Evolutionary conservation across 1,284 basidiomycete genomes (phyloP), one percentile per base, ranked within the genome.

Genomic region (Ustilago lituana): DNA sequence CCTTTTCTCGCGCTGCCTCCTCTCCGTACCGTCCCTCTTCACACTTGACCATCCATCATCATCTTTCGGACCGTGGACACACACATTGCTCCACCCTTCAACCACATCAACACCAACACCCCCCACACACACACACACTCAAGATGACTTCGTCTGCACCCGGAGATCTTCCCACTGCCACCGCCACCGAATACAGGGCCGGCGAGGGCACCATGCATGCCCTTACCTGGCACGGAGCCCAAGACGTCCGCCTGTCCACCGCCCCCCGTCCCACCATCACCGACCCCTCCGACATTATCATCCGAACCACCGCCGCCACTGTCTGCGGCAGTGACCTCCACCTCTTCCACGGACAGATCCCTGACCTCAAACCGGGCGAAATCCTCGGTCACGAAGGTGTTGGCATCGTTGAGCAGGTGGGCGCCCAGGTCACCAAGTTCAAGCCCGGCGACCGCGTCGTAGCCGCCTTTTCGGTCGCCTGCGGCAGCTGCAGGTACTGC

Each of bases 381-480:
- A 90, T 73, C 17, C 53, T 78, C 7, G 77, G 78, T 35, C 76
- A 80, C 61, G 78, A 80, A 36, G 74, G 74, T 32, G 71, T 76
- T 2, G 77, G 78, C 39, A 32, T 75, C 24, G 64, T 80, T 51
- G 60, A 72, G 2, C 61, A 74, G 36, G 75, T 79, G 35, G 78
- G 75, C 37, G 40, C 61, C 3, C 40, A 48, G 12, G 62, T 79
- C 11, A 65, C 51, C 40, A 51, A 56, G n/a, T 44, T 76, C 55
- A 68, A 69, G 55, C 41, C 47, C 1, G 77, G 77, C 27, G 77
- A 76, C 47, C 67, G 74, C 20, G 78, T 77, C 11, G 72, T 91
- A 12, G 86, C 87, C 0, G 88, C 88, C 0, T 92, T 91, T 87
- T 89, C 91, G 73, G 88, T 91, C 51, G 88, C 89, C 0, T 92